Base-by-base conservation (phyloP, 345 rosid species). In the Citrus glauca region DNA sequence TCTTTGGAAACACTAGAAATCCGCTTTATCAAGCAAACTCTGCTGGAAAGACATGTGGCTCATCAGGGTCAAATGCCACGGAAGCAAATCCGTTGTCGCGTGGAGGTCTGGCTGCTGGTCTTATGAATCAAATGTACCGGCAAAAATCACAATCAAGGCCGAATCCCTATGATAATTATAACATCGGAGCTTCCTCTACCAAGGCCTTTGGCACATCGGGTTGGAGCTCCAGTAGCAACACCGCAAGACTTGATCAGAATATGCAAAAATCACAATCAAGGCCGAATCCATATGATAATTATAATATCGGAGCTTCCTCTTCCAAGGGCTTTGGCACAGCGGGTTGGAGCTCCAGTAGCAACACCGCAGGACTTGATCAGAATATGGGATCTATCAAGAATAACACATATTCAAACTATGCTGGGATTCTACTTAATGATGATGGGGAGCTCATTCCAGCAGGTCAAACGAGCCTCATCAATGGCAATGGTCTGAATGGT, bases 391-490 rank as follows among this genome's bases (percentile, higher is more conserved):
- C 13, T 33, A 7, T 25, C 66, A 73, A 35, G 37, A 74, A 53
- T 1, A 53, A 59, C 27, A 2, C 40, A 2, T 32, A 4, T 40
- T 19, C 30, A 35, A 68, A 35, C 40, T 79, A 77, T 48, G 73
- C 77, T 10, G 81, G 78, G 62, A 70, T 73, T 16, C 73, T 74
- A 20, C 59, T 83, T 27, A 71, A 30, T 61, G 8, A 67, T 55
- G 38, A 59, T 10, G 79, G 82, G 19, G 73, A 53, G 53, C 71
- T 74, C 28, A 1, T 38, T 9, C 80, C 74, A 74, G 19, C 27
- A 33, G 75, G 79, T 13, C 78, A 69, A 42, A 4, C 20, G 50
- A 37, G 14, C 17, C n/a, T 45, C 50, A 45, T 68, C 63, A 35
- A 55, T 33, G 50, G 50, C 50, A 13, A 13, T 45, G 17, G 50